Evolutionary conservation across 2,329 filamentous ascomycete species (phyloP).

Genomic region (Xylaria sp.): DNA sequence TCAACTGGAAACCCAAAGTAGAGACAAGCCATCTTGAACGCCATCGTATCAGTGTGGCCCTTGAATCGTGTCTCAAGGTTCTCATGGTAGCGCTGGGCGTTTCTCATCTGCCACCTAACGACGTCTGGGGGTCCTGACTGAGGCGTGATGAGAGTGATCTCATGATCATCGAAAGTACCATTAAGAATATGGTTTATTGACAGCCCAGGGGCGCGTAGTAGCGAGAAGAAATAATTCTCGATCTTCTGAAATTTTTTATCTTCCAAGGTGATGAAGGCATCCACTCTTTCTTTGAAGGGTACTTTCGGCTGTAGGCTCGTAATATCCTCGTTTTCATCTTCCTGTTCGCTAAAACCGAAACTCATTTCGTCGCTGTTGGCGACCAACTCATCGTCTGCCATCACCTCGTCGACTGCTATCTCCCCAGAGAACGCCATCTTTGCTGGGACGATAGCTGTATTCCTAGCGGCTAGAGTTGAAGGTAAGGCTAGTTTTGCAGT

Average conservation of each 20-base stretch:
- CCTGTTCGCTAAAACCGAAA: background rate
- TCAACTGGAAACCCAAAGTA: conserved; percentile 60
- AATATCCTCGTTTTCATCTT: background rate
- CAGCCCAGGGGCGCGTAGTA: conserved; percentile 41
- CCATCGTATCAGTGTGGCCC: conserved; percentile 44
- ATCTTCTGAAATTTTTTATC: conserved; percentile 40
- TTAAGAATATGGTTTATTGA: conserved; percentile 50
- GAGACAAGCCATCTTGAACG: conserved; percentile 57
- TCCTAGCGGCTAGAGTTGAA: background rate
- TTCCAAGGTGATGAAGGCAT: conserved; percentile 37
- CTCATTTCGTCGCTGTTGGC: conserved; percentile 13
- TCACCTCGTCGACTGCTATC: conserved; percentile 11
- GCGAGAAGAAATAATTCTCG: conserved; percentile 44
- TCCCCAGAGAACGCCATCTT: conserved; percentile 22
- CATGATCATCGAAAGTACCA: conserved; percentile 50
- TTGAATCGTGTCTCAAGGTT: conserved; percentile 50
- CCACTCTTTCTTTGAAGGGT: conserved; percentile 39
- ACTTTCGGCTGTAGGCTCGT: conserved; percentile 32
- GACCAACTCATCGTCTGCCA: conserved; percentile 14
- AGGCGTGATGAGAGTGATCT: conserved; percentile 49
- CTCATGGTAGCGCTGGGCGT: conserved; percentile 46
- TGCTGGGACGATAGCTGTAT: too few relatives aligned
- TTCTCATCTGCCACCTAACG: conserved; percentile 48
- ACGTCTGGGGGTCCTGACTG: conserved; percentile 44
- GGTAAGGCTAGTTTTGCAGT: background rate